A percentile compares a stretch with the other conserved stretches of the same genome.
phyloP scores from a whole-genome alignment of 345 rosid genomes.

The Hypericum androsaemum region DNA sequence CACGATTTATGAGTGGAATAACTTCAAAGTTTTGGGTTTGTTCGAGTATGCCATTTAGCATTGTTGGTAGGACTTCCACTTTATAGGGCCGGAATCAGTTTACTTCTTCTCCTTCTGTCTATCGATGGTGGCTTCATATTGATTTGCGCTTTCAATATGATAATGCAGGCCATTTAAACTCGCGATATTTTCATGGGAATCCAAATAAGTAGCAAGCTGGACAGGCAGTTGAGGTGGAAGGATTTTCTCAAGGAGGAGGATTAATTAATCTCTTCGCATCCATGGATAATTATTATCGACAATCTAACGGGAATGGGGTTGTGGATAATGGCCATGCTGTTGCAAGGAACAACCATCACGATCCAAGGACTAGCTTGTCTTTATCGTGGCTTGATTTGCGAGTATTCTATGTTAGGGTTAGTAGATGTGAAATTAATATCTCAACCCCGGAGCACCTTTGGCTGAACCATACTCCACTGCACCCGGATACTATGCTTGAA shows the following conservation, averaged over 20 bases:
- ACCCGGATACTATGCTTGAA: constrained; percentile 20
- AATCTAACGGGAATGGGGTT: constrained; percentile 26
- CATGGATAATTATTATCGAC: constrained; percentile 49
- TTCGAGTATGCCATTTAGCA: too few species aligned
- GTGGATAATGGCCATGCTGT: constrained; percentile 25
- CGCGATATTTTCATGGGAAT: constrained; percentile 8
- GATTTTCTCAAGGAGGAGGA: constrained; percentile 13
- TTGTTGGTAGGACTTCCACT: too few species aligned
- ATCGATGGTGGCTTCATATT: constrained; percentile 8
- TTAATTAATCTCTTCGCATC: constrained; percentile 9
- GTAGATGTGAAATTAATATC: constrained; percentile 23
- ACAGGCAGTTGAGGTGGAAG: constrained; percentile 18
- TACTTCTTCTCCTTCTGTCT: neutral
- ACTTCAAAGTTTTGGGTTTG: too few species aligned
- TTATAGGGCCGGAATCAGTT: too few species aligned
- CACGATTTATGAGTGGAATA: too few species aligned
- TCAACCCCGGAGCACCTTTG: constrained; percentile 16
- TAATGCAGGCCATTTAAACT: constrained; percentile 18
- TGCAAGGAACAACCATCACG: constrained; percentile 26
- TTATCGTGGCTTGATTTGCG: constrained; percentile 23
- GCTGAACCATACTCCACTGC: constrained; percentile 16
- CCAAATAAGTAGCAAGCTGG: constrained; percentile 9
- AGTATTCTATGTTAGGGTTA: constrained; percentile 22
- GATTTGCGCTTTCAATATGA: constrained; percentile 10
- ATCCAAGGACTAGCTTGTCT: constrained; percentile 8